Evolutionary conservation across 495 filamentous ascomycete genomes (phyloP).

Genomic region (Neurospora tetraspora): DNA sequence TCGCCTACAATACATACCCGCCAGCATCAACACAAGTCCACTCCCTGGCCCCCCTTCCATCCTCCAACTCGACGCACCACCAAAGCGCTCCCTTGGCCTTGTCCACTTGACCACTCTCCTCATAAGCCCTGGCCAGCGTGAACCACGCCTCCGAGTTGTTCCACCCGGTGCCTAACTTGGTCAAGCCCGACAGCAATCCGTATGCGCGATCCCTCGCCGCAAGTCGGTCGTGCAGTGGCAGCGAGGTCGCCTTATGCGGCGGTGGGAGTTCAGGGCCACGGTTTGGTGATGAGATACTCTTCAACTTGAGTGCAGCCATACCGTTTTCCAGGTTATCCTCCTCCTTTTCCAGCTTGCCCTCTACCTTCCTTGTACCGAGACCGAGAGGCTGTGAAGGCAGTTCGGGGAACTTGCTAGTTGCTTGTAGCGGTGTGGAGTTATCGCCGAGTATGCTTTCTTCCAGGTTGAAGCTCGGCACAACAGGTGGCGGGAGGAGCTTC

Average conservation of each 20-base stretch:
- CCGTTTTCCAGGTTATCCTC: background rate
- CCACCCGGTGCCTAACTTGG: conserved; percentile 82
- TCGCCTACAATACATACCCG: conserved; percentile 45
- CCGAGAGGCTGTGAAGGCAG: conserved; percentile 34
- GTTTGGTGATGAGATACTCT: conserved; percentile 1
- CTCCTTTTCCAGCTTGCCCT: conserved; percentile 1
- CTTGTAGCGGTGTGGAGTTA: background rate
- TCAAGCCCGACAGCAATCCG: conserved; percentile 67
- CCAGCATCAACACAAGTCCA: conserved; percentile 47
- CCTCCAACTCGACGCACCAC: conserved; percentile 70
- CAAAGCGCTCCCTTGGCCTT: conserved; percentile 71
- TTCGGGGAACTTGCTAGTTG: conserved; percentile 10
- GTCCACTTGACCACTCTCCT: conserved; percentile 69
- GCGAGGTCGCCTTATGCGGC: conserved; percentile 38
- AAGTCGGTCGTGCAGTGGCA: conserved; percentile 63
- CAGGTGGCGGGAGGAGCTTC: conserved; percentile 39
- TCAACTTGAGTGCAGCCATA: background rate
- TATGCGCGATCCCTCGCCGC: conserved; percentile 80
- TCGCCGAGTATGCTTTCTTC: background rate
- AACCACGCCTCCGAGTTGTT: conserved; percentile 93
- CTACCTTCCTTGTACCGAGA: conserved; percentile 13
- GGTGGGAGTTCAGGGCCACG: conserved; percentile 26
- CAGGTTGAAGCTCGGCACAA: conserved; percentile 26
- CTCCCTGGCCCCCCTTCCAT: conserved; percentile 48
- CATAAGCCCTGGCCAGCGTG: conserved; percentile 72